Evolutionary conservation across 1,284 basidiomycete genomes (phyloP), one percentile per base, ranked within the genome.

Genomic region (Ganoderma lingzhi): DNA sequence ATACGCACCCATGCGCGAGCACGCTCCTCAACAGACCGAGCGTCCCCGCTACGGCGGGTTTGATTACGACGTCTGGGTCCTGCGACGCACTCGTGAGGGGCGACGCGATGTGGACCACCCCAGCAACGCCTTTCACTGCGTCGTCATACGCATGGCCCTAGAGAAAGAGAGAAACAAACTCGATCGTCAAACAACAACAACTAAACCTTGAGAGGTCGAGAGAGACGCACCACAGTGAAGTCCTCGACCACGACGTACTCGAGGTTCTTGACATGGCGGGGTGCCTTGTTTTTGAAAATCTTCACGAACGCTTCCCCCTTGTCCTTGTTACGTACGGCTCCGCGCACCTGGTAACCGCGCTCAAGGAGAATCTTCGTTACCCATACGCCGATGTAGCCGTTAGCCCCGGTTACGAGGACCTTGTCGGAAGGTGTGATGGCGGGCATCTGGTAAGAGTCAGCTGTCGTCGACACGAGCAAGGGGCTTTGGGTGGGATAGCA

Each of bases 241-340:
- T 90, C 88, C 62, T 84, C 81, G 1, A 89, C 87, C 39, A 88
- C 81, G 44, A 83, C 83, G 75, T 84, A 78, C 72, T 86, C 84
- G 69, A 88, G 83, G 44, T 53, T 37, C 2, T 17, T 3, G 6
- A 45, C 69, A 66, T 83, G 81, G 62, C 82, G 82, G 6, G 80
- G 83, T 71, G 81, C 79, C 66, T 74, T 77, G 55, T 82, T 78
- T 79, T 88, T 89, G 39, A 85, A 72, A 51, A 85, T 76, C 63
- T 78, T 75, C 53, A 88, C 77, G 72, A 62, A 12, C 28, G 88
- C 84, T 5, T 83, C 79, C 10, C 83, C 86, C 78, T 90, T 90
- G 14, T 75, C 78, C 12, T 76, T 73, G 0, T 85, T 83, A n/a
- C 89, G 84, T 6, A 90, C 88, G 0, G 88, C 87, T 8, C 85